A percentile compares a stretch with the other conserved stretches of the same genome.
phyloP scores from a whole-genome alignment of 2,329 filamentous ascomycete species.

The Monosporascus ibericus region DNA sequence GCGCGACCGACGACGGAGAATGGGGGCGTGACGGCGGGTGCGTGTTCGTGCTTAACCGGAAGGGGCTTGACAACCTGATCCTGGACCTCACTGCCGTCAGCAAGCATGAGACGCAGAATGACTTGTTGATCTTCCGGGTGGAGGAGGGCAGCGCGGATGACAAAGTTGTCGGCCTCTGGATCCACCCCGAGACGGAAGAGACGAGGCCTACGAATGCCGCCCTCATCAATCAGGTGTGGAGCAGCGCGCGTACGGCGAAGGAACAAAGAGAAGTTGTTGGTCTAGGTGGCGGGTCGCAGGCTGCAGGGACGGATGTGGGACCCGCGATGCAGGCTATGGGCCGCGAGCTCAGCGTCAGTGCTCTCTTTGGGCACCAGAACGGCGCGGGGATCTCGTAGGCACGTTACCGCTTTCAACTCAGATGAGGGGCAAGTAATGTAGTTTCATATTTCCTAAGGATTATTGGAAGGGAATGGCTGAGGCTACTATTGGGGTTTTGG shows the following conservation, averaged over 20 bases:
- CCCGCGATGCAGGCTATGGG: constrained; percentile 18
- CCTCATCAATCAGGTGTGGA: constrained; percentile 23
- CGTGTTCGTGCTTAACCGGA: constrained; percentile 69
- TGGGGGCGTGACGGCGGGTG: constrained; percentile 32
- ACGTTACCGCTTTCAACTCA: not conserved
- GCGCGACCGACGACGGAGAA: constrained; percentile 28
- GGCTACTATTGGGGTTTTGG: not conserved
- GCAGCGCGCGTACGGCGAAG: constrained; percentile 14
- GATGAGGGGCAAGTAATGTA: not conserved
- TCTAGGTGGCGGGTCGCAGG: constrained; percentile 1
- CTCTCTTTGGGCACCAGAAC: constrained; percentile 35
- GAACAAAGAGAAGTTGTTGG: constrained; percentile 7
- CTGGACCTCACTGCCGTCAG: constrained; percentile 55
- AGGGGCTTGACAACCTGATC: constrained; percentile 64
- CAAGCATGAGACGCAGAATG: constrained; percentile 57
- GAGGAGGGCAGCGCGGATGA: constrained; percentile 17
- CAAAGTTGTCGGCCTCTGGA: constrained; percentile 19
- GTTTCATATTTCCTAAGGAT: not conserved
- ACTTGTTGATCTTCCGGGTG: constrained; percentile 47
- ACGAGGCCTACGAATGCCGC: constrained; percentile 17
- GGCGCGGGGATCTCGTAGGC: constrained; percentile 5
- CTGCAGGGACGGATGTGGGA: constrained; percentile 2
- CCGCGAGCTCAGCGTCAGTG: constrained; percentile 36
- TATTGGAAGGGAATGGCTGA: too few species aligned
- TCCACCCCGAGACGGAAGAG: constrained; percentile 19